These are phyloP conservation scores for Globisporangium viniferum DNA, from an alignment of 352 stramenopile species.

Conservation along the genomic window DNA sequence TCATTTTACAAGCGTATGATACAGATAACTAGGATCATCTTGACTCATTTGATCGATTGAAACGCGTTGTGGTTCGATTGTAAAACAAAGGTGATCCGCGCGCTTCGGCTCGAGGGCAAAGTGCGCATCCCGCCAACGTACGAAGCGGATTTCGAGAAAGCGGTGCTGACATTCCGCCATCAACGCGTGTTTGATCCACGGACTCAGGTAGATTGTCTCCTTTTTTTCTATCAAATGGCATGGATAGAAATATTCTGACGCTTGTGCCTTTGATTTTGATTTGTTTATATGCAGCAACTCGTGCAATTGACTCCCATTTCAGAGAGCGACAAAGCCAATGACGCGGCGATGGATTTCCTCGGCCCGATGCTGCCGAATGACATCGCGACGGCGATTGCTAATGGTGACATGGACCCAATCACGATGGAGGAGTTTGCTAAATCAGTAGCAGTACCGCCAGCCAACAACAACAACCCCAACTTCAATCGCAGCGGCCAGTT, in stretches of 20 bases:
- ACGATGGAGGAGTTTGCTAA: conserved; percentile 40
- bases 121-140: conserved; percentile 45
- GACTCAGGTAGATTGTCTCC: conserved; percentile 29
- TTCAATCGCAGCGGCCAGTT: neutral
- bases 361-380: conserved; percentile 48
- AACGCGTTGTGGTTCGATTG: neutral
- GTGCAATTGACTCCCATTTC: conserved; percentile 64
- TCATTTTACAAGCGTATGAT: neutral
- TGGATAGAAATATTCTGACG: neutral
- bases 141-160: conserved; percentile 59
- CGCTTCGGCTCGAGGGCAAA: conserved; percentile 67
- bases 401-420: conserved; percentile 78
- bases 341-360: conserved; percentile 56
- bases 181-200: conserved; percentile 67
- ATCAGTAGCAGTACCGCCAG: neutral
- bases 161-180: conserved; percentile 64
- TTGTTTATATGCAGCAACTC: conserved; percentile 35
- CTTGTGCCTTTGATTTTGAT: neutral
- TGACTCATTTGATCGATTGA: neutral
- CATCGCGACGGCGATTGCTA: conserved; percentile 48
- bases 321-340: conserved; percentile 21
- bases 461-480: neutral
- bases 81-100: conserved; percentile 41
- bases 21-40: neutral
- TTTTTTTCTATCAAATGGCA: neutral